Evolutionary conservation across 768 basidiomycete genomes (phyloP).

Genomic region (Auriscalpium orientale): DNA sequence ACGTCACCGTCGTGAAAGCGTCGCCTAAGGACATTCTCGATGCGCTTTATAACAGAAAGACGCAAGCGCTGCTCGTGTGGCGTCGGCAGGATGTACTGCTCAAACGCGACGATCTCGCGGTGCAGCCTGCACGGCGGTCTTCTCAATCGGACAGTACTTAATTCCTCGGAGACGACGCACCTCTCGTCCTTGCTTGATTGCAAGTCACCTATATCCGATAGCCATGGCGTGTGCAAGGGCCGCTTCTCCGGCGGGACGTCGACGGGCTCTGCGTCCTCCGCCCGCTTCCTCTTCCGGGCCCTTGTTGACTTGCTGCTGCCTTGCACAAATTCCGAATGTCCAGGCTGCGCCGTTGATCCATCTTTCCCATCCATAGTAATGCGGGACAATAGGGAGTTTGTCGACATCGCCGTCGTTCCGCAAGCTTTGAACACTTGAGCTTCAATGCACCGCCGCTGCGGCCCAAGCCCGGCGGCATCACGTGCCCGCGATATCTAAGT

Average conservation of each 20-base stretch:
- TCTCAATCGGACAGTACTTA: no score
- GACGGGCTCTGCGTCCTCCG: background rate
- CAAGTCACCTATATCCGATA: background rate
- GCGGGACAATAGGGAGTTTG: no score
- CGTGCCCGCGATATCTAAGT: no score
- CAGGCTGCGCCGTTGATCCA: no score
- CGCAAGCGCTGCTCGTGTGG: conserved; percentile 42
- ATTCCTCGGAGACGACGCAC: background rate
- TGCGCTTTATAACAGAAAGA: conserved; percentile 35
- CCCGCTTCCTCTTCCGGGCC: background rate
- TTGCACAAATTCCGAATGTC: background rate
- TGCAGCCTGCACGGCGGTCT: conserved; percentile 39
- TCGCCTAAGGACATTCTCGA: conserved; percentile 37
- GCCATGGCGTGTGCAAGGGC: background rate
- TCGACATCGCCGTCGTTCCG: no score
- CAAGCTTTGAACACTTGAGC: no score
- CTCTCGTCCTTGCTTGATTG: background rate
- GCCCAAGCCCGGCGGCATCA: no score
- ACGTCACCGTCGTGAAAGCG: conserved; percentile 41
- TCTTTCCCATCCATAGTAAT: no score
- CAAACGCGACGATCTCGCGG: conserved; percentile 54
- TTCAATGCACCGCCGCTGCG: no score
- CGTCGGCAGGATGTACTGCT: conserved; percentile 46
- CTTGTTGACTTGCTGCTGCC: background rate
- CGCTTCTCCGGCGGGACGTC: background rate